phyloP scores from a whole-genome alignment of 805 yeast genomes.

The Spathaspora hagerdaliae region DNA sequence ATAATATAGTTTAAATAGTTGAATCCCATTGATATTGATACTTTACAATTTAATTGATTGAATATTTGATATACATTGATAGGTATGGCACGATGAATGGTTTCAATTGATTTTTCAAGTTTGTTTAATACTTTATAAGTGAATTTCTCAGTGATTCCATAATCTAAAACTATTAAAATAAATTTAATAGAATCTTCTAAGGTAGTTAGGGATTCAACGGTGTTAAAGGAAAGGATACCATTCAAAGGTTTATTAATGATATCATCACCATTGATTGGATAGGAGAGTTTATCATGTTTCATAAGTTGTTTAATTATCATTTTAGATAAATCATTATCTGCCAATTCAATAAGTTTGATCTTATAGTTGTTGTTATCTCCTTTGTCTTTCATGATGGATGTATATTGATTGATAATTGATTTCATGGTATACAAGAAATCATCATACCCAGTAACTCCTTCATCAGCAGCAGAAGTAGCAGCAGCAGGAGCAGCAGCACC shows the following conservation, averaged over 20 bases:
- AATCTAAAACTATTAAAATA: constrained; percentile 20
- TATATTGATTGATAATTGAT: neutral
- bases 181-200: constrained; percentile 12
- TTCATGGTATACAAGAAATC: neutral
- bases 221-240: too few relatives aligned
- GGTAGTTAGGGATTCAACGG: neutral
- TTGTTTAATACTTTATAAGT: neutral
- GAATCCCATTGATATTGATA: constrained; percentile 15
- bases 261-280: too few relatives aligned
- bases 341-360: neutral
- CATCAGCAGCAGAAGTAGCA: neutral
- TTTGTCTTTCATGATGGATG: neutral
- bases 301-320: neutral
- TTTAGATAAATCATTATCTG: neutral
- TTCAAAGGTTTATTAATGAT: neutral
- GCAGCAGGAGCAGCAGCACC: too few relatives aligned
- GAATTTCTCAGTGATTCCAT: constrained; percentile 8
- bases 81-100: constrained; percentile 6
- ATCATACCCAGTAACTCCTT: neutral
- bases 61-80: constrained; percentile 13
- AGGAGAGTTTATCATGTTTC: neutral
- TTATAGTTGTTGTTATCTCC: neutral
- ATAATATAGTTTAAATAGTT: constrained; percentile 16
- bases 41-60: constrained; percentile 16
- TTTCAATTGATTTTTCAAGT: neutral